A percentile compares a stretch with the other conserved stretches of the same genome.
Evolutionary conservation across 352 stramenopile genomes (phyloP).

Genomic region (Blastocystis sp.): DNA sequence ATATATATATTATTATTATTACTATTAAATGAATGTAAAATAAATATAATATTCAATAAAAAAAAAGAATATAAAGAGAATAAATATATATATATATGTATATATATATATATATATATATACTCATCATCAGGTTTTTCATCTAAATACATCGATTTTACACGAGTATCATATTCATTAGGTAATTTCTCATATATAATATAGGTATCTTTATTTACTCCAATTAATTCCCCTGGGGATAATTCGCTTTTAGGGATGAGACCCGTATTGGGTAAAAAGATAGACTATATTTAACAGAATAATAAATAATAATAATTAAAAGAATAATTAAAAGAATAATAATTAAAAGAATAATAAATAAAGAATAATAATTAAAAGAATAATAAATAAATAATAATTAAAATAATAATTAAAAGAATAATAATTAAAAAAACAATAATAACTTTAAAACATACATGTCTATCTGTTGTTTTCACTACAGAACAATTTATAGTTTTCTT

Average conservation of each 20-base stretch:
- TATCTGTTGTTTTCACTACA: constrained; percentile 34
- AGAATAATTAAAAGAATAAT: no score
- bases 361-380: no score
- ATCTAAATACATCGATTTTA: constrained; percentile 87
- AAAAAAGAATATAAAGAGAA: no score
- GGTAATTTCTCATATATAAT: constrained; percentile 93
- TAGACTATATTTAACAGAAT: no score
- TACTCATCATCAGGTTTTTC: constrained; percentile 55
- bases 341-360: no score
- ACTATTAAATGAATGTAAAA: no score
- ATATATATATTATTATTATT: constrained; percentile 75
- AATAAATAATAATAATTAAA: no score
- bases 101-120: no score
- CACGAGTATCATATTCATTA: constrained; percentile 84
- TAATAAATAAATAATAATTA: no score
- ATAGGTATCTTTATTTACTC: constrained; percentile 97
- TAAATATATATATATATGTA: constrained; percentile 34
- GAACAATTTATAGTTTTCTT: constrained; percentile 29
- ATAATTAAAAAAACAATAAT: constrained; percentile 5
- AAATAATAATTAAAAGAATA: no score
- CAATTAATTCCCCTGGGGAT: constrained; percentile 83
- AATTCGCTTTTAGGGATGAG: constrained; percentile 72
- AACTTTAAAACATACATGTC: background rate
- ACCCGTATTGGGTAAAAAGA: constrained; percentile 89
- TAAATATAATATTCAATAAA: no score